These are phyloP conservation scores for Aspergillus egyptiacus DNA, from an alignment of 495 filamentous ascomycete genomes.

Conservation along the genomic window DNA sequence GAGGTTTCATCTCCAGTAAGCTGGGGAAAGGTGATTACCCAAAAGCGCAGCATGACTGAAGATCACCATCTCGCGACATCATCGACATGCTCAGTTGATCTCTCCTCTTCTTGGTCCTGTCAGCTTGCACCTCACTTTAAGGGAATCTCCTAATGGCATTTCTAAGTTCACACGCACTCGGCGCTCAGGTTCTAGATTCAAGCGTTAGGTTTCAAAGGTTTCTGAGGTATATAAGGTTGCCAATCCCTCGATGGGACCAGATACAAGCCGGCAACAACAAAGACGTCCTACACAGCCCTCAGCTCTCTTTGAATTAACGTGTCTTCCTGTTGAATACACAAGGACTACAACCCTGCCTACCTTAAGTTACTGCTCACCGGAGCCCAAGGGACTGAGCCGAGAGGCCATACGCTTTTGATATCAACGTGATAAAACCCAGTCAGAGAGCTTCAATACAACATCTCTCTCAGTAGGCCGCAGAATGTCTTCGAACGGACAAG, in stretches of 20 bases:
- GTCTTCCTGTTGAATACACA: not conserved
- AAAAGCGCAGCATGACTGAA: constrained; percentile 11
- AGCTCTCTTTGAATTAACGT: not conserved
- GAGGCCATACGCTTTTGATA: too few species aligned
- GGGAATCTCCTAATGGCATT: not conserved
- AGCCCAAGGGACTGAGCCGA: not conserved
- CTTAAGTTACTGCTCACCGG: not conserved
- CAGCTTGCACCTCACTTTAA: not conserved
- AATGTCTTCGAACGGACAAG: constrained; percentile 20
- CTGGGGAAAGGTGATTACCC: not conserved
- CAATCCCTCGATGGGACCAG: not conserved
- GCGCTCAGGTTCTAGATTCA: constrained; percentile 10
- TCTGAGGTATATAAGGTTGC: constrained; percentile 15
- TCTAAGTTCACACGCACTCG: constrained; percentile 12
- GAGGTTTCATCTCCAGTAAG: not conserved
- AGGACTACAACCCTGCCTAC: not conserved
- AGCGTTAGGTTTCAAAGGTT: not conserved
- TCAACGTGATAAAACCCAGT: not conserved
- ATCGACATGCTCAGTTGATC: constrained; percentile 7
- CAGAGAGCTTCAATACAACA: not conserved
- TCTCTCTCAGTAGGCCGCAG: constrained; percentile 2
- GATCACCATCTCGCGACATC: constrained; percentile 20
- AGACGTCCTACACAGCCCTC: not conserved
- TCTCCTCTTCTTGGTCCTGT: not conserved
- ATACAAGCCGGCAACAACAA: constrained; percentile 2